These are phyloP conservation scores for Plenodomus lindquistii DNA, from an alignment of 2,329 filamentous ascomycete species.

Conservation along the genomic window DNA sequence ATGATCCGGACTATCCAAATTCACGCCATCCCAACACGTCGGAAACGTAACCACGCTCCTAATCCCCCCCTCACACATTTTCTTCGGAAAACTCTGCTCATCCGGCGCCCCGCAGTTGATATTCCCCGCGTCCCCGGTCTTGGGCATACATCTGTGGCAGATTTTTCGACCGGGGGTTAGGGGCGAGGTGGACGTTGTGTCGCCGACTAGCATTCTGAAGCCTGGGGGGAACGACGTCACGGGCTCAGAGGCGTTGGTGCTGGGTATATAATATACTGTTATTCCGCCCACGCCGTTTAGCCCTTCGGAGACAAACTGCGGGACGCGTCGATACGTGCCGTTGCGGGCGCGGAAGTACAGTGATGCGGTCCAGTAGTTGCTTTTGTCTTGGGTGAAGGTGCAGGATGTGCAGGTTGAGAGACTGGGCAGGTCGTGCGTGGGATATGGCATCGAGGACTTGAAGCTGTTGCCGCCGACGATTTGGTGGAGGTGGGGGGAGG, in stretches of 20 bases:
- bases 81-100: constrained; percentile 38
- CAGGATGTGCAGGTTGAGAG: constrained; percentile 31
- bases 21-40: constrained; percentile 29
- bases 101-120: background rate
- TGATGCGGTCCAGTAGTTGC: constrained; percentile 34
- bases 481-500: constrained; percentile 31
- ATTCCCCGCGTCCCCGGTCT: constrained; percentile 22
- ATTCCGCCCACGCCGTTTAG: constrained; percentile 36
- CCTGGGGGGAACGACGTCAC: constrained; percentile 7
- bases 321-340: constrained; percentile 30
- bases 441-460: constrained; percentile 19
- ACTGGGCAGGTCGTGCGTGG: constrained; percentile 15
- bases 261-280: constrained; percentile 36
- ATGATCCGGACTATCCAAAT: constrained; percentile 30
- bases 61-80: constrained; percentile 48
- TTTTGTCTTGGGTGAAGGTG: constrained; percentile 20
- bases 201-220: constrained; percentile 21
- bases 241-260: constrained; percentile 7
- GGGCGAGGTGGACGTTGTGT: constrained; percentile 11
- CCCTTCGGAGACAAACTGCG: constrained; percentile 24
- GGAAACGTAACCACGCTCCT: constrained; percentile 51
- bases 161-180: constrained; percentile 50
- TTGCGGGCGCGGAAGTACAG: constrained; percentile 30
- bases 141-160: constrained; percentile 46
- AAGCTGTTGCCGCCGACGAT: constrained; percentile 35